phyloP scores from a whole-genome alignment of 768 basidiomycete genomes.

The Rhizopogon vesiculosus region DNA sequence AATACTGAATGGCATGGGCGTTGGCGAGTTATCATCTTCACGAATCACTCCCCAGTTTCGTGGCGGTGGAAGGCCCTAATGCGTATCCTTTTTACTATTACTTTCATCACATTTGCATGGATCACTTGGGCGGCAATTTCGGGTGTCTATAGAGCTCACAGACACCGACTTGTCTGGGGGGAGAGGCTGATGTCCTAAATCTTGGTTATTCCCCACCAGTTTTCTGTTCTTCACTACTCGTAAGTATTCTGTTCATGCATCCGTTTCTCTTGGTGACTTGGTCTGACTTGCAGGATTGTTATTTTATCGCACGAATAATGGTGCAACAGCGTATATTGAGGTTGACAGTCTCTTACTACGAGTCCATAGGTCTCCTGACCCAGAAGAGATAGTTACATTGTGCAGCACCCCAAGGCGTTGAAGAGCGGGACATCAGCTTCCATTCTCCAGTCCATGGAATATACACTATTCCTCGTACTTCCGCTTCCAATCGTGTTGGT shows the following conservation, averaged over 20 bases:
- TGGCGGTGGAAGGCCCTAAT: constrained; percentile 63
- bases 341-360: background rate
- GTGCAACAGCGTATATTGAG: constrained; percentile 10
- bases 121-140: constrained; percentile 55
- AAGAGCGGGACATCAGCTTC: constrained; percentile 59
- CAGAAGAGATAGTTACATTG: constrained; percentile 82
- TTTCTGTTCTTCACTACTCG: background rate
- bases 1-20: constrained; percentile 77
- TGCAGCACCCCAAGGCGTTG: constrained; percentile 41
- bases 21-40: constrained; percentile 72
- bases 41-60: constrained; percentile 66
- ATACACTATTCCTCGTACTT: constrained; percentile 76
- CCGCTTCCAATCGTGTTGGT: constrained; percentile 64
- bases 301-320: background rate
- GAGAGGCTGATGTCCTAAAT: constrained; percentile 67
- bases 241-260: background rate
- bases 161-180: constrained; percentile 75
- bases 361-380: constrained; percentile 61
- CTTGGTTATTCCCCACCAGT: background rate
- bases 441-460: constrained; percentile 67
- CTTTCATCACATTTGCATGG: constrained; percentile 55
- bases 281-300: background rate
- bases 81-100: constrained; percentile 53
- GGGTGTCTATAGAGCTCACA: constrained; percentile 70
- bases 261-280: background rate